These are phyloP conservation scores for Colletotrichum orchidophilum DNA, from an alignment of 2,329 filamentous ascomycete genomes.

Conservation along the genomic window DNA sequence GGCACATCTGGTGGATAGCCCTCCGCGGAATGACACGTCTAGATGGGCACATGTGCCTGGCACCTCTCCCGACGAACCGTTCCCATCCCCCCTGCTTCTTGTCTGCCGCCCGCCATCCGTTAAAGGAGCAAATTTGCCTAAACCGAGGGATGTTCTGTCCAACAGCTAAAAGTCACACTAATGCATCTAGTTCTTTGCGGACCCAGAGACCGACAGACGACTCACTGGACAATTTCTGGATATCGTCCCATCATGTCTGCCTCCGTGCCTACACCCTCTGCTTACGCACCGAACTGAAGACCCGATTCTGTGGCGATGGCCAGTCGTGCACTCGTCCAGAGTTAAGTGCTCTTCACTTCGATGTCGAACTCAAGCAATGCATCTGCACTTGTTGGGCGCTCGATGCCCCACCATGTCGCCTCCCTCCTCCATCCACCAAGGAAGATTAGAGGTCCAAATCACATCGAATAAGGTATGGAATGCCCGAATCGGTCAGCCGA, in stretches of 20 bases:
- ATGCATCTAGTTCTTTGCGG: slow-evolving; percentile 9
- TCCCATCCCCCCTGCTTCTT: slow-evolving; percentile 18
- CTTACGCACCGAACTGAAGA: neutral
- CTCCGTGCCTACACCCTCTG: neutral
- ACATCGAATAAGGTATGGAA: neutral
- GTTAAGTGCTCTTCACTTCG: neutral
- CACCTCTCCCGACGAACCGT: slow-evolving; percentile 13
- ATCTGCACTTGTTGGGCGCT: neutral
- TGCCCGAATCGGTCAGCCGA: slow-evolving; percentile 19
- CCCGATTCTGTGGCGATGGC: neutral
- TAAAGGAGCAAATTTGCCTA: slow-evolving; percentile 13
- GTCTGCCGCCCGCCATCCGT: slow-evolving; percentile 30
- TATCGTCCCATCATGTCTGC: neutral
- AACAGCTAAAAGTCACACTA: slow-evolving; percentile 9
- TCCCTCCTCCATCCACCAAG: slow-evolving; percentile 7
- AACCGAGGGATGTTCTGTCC: slow-evolving; percentile 2
- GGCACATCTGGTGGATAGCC: neutral
- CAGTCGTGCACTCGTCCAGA: slow-evolving; percentile 12
- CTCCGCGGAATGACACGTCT: neutral
- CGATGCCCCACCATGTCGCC: neutral
- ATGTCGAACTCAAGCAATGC: slow-evolving; percentile 3
- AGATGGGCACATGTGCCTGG: slow-evolving; percentile 6
- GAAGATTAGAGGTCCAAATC: neutral
- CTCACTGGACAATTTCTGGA: neutral
- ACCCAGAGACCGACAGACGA: neutral